Conservation (phyloP, 768 basidiomycete genomes). For the Tylopilus cervinicoccineus region DNA sequence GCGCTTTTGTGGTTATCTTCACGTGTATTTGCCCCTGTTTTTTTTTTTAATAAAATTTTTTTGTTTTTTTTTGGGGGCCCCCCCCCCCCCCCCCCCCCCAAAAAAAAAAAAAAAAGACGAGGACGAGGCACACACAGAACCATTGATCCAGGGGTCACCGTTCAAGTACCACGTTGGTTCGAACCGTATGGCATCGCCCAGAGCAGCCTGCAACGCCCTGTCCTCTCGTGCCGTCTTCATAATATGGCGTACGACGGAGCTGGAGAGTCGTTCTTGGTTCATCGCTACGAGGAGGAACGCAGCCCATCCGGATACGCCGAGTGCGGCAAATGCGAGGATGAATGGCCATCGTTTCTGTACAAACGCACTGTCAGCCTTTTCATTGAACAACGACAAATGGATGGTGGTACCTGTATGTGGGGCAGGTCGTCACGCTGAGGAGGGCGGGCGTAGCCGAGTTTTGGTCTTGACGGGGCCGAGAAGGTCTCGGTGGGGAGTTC, state of each 20-base stretch:
- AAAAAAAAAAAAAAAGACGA: background rate
- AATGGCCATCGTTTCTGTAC: conserved; percentile 52
- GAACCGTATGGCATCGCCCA: conserved; percentile 55
- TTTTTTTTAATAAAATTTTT: too few relatives aligned
- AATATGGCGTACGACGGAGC: conserved; percentile 68
- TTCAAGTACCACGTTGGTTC: conserved; percentile 53
- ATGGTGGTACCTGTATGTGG: conserved; percentile 34
- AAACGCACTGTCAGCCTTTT: background rate
- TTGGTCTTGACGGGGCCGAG: conserved; percentile 41
- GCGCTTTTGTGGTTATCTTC: too few relatives aligned
- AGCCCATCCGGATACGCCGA: conserved; percentile 62
- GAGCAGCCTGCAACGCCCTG: conserved; percentile 42
- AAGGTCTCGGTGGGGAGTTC: conserved; percentile 37
- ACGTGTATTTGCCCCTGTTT: too few relatives aligned
- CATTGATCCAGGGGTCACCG: conserved; percentile 68
- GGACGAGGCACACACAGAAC: conserved; percentile 53
- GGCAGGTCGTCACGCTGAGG: conserved; percentile 38
- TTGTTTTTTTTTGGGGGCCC: too few relatives aligned
- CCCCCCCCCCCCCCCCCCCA: too few relatives aligned
- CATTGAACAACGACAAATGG: background rate
- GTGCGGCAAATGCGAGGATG: conserved; percentile 42
- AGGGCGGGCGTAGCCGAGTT: conserved; percentile 42
- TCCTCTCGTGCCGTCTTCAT: conserved; percentile 56
- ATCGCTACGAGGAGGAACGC: conserved; percentile 65
- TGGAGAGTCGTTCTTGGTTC: conserved; percentile 75